A percentile compares a stretch with the other conserved stretches of the same genome.
These are phyloP conservation scores for Trypanosoma lewisi DNA, from an alignment of 208 protist genomes.

Conservation along the genomic window DNA sequence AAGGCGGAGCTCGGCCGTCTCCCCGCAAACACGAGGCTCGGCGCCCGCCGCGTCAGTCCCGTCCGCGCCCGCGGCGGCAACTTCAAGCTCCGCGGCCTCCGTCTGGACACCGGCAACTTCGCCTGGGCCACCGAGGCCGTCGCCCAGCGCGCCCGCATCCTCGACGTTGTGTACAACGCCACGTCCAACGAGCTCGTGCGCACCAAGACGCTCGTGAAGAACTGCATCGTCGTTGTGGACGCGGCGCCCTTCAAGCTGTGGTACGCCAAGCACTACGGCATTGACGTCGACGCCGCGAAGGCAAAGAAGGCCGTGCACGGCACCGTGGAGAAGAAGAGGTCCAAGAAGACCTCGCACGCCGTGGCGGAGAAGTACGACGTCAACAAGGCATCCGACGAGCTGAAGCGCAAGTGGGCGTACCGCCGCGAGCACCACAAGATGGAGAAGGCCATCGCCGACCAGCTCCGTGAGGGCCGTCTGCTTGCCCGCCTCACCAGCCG, in stretches of 20 bases:
- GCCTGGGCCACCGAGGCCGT: conserved; percentile 92
- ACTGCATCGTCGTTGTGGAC: conserved; percentile 97
- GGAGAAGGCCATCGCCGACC: conserved; percentile 84
- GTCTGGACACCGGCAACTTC: conserved; percentile 99
- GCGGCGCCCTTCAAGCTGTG: conserved; percentile 98
- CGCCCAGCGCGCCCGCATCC: conserved; percentile 93
- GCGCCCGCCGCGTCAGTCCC: conserved; percentile 86
- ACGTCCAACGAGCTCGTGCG: conserved; percentile 99
- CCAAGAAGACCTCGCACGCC: conserved; percentile 63
- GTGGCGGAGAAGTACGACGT: conserved; percentile 73
- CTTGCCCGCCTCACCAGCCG: conserved; percentile 95
- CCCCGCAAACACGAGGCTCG: conserved; percentile 97
- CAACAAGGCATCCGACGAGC: conserved; percentile 57
- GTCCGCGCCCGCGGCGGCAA: conserved; percentile 97
- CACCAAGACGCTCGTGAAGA: conserved; percentile 99
- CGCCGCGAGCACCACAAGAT: conserved; percentile 74
- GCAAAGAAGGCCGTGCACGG: conserved; percentile 61
- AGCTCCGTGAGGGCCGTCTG: conserved; percentile 95
- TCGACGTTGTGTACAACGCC: conserved; percentile 99
- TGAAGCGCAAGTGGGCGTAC: conserved; percentile 78
- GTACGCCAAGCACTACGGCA: conserved; percentile 98
- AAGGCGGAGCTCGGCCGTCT: conserved; percentile 98
- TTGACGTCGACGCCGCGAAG: conserved; percentile 92
- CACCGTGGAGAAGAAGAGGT: conserved; percentile 59
- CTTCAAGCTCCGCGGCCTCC: conserved; percentile 98